Percentiles rank a stretch among this genome's conserved stretches.
These are phyloP conservation scores for Naganishia cerealis DNA, from an alignment of 1,284 basidiomycete species.

Conservation along the genomic window DNA sequence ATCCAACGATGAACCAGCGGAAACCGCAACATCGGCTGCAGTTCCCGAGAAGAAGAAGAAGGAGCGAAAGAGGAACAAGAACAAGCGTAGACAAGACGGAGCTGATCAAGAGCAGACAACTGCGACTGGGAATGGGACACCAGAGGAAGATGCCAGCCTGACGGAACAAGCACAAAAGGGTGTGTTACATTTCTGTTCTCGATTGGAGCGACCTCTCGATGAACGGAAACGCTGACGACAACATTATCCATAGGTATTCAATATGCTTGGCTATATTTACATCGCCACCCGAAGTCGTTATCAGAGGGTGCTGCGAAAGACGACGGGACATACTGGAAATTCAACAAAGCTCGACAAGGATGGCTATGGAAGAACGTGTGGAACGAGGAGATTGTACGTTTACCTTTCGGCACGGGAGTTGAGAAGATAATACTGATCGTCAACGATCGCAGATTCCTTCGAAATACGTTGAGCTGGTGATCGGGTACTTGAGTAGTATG, in stretches of 20 bases:
- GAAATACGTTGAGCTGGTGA: constrained; percentile 25
- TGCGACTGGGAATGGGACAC: constrained; percentile 15
- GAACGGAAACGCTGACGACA: not conserved
- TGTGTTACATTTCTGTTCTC: not conserved
- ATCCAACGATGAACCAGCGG: not conserved
- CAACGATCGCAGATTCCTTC: constrained; percentile 4
- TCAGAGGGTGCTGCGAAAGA: constrained; percentile 20
- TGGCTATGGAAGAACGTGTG: constrained; percentile 28
- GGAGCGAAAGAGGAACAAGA: constrained; percentile 26
- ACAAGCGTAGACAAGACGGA: constrained; percentile 14
- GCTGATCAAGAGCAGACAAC: not conserved
- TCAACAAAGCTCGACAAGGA: constrained; percentile 30
- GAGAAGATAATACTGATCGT: not conserved
- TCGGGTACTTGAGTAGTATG: constrained; percentile 27
- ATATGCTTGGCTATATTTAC: constrained; percentile 25
- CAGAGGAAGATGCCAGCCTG: constrained; percentile 19
- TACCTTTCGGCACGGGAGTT: not conserved
- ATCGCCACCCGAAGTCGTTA: constrained; percentile 13
- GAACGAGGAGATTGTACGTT: constrained; percentile 21
- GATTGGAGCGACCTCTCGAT: not conserved
- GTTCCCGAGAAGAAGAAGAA: constrained; percentile 22
- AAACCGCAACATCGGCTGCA: not conserved
- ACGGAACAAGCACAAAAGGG: constrained; percentile 30
- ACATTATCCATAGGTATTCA: constrained; percentile 11
- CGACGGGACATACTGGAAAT: constrained; percentile 30